A percentile compares a stretch with the other conserved stretches of the same genome.
Evolutionary conservation across 805 yeast genomes (phyloP).

Genomic region (Hanseniaspora clermontiae): DNA sequence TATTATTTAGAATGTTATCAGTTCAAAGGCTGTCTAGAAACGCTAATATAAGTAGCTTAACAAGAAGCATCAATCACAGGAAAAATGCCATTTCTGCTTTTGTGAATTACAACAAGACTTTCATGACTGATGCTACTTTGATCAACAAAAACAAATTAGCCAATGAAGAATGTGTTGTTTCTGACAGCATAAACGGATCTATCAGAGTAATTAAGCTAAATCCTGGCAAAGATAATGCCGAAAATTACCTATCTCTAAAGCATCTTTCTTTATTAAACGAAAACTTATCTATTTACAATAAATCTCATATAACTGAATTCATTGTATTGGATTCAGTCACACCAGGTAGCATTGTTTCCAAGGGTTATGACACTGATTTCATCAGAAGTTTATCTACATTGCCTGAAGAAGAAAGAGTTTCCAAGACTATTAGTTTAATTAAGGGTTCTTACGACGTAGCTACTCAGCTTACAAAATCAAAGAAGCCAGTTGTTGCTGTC

Average conservation of each 20-base stretch:
- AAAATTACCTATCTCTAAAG: background rate
- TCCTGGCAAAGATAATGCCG: background rate
- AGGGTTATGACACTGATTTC: background rate
- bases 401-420: background rate
- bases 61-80: background rate
- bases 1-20: background rate
- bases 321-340: slow-evolving; percentile 1
- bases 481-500: slow-evolving; percentile 74
- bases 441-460: slow-evolving; percentile 2
- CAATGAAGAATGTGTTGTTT: background rate
- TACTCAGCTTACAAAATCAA: slow-evolving; percentile 14
- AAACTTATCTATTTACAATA: background rate
- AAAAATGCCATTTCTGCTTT: background rate
- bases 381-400: background rate
- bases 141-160: slow-evolving; percentile 3
- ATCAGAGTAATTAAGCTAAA: background rate
- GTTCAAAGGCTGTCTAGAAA: background rate
- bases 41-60: background rate
- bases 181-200: slow-evolving; percentile 1
- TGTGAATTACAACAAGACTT: background rate
- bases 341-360: slow-evolving; percentile 6
- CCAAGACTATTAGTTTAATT: background rate
- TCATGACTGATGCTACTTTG: slow-evolving; percentile 4
- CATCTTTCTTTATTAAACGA: background rate
- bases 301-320: background rate